Evolutionary conservation across 2,329 filamentous ascomycete genomes (phyloP), one percentile per base, ranked within the genome.

Genomic region (Neofusicoccum laricinum): DNA sequence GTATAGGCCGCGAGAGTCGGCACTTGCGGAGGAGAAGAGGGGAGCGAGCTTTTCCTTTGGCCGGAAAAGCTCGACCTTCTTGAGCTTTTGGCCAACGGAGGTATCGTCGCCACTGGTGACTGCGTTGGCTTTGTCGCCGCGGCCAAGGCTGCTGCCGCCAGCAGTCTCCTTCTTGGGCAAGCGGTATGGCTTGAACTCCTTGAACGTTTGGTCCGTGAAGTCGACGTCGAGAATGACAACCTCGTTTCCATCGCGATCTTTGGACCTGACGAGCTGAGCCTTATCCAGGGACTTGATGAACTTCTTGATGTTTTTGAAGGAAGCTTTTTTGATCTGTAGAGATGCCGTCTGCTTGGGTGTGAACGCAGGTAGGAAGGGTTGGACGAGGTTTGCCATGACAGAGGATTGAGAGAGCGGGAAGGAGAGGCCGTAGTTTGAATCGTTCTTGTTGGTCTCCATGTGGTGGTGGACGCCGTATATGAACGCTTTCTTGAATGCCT

Each of bases 221-320:
- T 90, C 87, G 53, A 90, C 83, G 68, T 90, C 88, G 15, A 85
- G 67, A 57, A 90, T 85, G 11, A 88, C 81, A 0, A 85, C 86
- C 71, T 90, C 88, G 40, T 87, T 84, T 4, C 86, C 86, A 66
- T 84, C 85, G 40, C 85, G 82, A 57, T 90, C 88, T 71, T 90
- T 90, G 50, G 82, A 83, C 70, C 87, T 89, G 68, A 89, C 74
- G n/a, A 90, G 77, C 17, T 80, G 73, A 53, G 85, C 78, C 73
- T 90, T 90, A 73, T 90, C 87, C 10, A 90, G 78, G 61, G 84
- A 79, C 69, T 90, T 90, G 75, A 90, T 84, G 72, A 90, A 90
- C 68, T 89, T 90, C 71, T 86, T 88, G 66, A 88, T 83, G 66
- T 85, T 90, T 76, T 90, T 90, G 85, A 86, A 90, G 66, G 84